Evolutionary conservation across 495 filamentous ascomycete genomes (phyloP).

Genomic region (Podospora sp.): DNA sequence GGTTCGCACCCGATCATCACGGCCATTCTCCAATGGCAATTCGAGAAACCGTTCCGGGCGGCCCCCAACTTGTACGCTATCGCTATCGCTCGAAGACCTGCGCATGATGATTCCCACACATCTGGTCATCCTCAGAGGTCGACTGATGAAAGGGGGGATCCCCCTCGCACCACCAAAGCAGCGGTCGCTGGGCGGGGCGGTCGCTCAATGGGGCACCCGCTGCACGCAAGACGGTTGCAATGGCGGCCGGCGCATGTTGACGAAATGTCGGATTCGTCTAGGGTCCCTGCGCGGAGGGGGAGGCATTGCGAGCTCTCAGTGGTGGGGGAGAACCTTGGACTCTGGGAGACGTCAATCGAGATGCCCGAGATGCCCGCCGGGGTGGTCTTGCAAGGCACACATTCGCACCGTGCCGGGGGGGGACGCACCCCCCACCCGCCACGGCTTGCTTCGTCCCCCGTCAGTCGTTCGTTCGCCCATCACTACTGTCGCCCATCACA

Average conservation of each 20-base stretch:
- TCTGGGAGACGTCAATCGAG: background rate
- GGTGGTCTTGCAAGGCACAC: background rate
- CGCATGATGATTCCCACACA: constrained; percentile 15
- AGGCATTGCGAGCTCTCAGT: constrained; percentile 14
- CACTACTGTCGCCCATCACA: constrained; percentile 5
- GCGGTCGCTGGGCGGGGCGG: background rate
- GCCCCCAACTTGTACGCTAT: constrained; percentile 13
- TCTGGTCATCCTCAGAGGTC: background rate
- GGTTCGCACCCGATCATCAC: constrained; percentile 18
- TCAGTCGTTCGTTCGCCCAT: background rate
- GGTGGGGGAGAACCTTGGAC: constrained; percentile 5
- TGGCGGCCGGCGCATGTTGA: constrained; percentile 14
- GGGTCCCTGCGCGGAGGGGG: background rate
- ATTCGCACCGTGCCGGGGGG: background rate
- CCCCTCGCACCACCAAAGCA: background rate
- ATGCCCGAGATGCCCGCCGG: background rate
- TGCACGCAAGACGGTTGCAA: constrained; percentile 16
- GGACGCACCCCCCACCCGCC: background rate
- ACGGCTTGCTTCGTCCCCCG: background rate
- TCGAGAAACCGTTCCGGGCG: constrained; percentile 5
- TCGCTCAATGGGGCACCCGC: constrained; percentile 4
- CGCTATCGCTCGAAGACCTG: background rate
- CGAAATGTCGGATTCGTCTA: constrained; percentile 3
- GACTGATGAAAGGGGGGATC: background rate
- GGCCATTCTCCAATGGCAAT: constrained; percentile 19